A percentile compares a stretch with the other conserved stretches of the same genome.
phyloP scores from a whole-genome alignment of 2,329 filamentous ascomycete species.

The Pseudocercospora cruenta region DNA sequence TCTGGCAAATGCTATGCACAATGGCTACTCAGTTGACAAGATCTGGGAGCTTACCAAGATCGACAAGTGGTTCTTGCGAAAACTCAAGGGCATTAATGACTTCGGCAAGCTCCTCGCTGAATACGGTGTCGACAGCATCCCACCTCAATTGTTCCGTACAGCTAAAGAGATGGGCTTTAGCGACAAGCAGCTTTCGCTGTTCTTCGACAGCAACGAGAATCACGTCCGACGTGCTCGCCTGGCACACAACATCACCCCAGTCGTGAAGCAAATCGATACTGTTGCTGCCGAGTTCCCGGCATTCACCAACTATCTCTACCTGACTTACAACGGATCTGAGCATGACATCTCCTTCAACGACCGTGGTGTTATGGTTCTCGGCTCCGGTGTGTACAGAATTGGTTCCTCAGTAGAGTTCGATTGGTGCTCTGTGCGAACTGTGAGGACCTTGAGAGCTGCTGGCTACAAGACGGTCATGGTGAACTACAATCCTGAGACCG shows the following conservation, averaged over 20 bases:
- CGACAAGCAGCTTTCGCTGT: constrained; percentile 89
- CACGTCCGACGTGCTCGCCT: constrained; percentile 81
- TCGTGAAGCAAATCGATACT: constrained; percentile 98
- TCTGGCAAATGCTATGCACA: constrained; percentile 95
- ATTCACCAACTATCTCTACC: constrained; percentile 92
- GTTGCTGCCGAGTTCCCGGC: constrained; percentile 96
- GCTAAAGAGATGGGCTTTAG: constrained; percentile 95
- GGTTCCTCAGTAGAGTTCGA: constrained; percentile 98
- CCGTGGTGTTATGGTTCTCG: constrained; percentile 92
- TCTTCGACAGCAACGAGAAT: constrained; percentile 92
- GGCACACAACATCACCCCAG: constrained; percentile 83
- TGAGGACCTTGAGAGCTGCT: constrained; percentile 81
- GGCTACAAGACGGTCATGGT: constrained; percentile 96
- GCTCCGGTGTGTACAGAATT: constrained; percentile 94
- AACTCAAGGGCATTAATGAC: constrained; percentile 86
- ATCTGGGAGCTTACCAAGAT: constrained; percentile 99
- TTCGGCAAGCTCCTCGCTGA: constrained; percentile 79
- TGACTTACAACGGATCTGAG: constrained; percentile 91
- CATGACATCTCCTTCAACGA: constrained; percentile 85
- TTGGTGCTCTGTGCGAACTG: constrained; percentile 95
- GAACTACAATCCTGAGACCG: constrained; percentile 63
- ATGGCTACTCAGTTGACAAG: constrained; percentile 91
- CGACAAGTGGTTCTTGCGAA: constrained; percentile 96
- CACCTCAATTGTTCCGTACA: constrained; percentile 69
- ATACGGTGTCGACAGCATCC: constrained; percentile 68